A percentile compares a stretch with the other conserved stretches of the same genome.
Conservation (phyloP, 2,329 filamentous ascomycete species). For the Verticillium klebahnii region DNA sequence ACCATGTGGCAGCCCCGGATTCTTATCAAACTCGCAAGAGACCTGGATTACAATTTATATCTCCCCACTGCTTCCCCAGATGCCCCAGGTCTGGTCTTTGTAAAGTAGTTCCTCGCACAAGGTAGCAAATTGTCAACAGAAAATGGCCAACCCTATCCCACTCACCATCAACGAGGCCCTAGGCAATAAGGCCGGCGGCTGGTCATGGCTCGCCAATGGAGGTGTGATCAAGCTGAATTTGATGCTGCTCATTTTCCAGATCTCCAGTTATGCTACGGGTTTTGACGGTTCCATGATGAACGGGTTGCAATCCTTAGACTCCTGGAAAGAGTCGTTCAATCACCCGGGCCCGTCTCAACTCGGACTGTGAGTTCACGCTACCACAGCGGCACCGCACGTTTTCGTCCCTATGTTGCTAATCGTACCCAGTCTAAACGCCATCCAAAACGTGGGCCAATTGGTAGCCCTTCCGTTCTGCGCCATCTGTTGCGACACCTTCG, state of each 20-base stretch:
- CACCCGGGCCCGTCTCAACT: constrained; percentile 20
- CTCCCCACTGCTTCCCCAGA: not conserved
- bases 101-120: not conserved
- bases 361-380: constrained; percentile 9
- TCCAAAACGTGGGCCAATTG: constrained; percentile 22
- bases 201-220: not conserved
- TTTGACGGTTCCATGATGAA: constrained; percentile 34
- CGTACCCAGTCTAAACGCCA: constrained; percentile 19
- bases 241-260: not conserved
- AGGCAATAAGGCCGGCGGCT: not conserved
- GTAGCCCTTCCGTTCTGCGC: not conserved
- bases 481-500: constrained; percentile 16
- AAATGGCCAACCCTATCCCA: not conserved
- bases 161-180: not conserved
- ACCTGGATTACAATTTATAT: not conserved
- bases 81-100: not conserved
- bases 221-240: not conserved
- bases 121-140: not conserved
- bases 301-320: constrained; percentile 29
- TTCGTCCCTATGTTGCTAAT: not conserved
- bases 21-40: not conserved
- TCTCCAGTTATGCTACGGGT: not conserved
- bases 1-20: not conserved
- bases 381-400: not conserved
- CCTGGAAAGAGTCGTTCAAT: constrained; percentile 31